These are phyloP conservation scores for Pleurotus citrinopileatus DNA, from an alignment of 768 basidiomycete species.

Conservation along the genomic window DNA sequence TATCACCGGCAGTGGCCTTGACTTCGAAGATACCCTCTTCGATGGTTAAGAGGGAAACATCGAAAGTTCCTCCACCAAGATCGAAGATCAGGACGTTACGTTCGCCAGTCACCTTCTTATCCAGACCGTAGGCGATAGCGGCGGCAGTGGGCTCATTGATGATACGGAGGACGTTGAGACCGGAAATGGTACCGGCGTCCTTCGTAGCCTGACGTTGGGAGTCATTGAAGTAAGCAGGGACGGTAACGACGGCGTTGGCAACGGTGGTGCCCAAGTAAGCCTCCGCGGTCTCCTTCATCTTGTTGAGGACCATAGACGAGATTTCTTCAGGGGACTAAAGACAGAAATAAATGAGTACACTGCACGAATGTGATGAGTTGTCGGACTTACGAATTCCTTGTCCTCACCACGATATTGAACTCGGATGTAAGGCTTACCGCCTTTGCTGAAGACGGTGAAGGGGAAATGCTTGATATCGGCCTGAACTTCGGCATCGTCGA, in stretches of 20 bases:
- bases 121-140: constrained; percentile 98
- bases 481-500: constrained; percentile 86
- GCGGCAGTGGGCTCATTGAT: constrained; percentile 99
- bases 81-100: constrained; percentile 99
- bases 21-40: constrained; percentile 98
- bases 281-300: constrained; percentile 99
- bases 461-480: constrained; percentile 89
- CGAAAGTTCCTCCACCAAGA: constrained; percentile 99
- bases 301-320: constrained; percentile 98
- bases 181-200: constrained; percentile 97
- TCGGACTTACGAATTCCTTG: constrained; percentile 81
- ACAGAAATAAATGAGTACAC: constrained; percentile 21
- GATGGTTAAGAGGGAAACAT: constrained; percentile 98
- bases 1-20: constrained; percentile 99
- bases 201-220: constrained; percentile 99
- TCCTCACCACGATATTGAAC: constrained; percentile 93
- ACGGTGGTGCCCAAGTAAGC: constrained; percentile 98
- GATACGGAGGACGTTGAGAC: constrained; percentile 99
- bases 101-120: constrained; percentile 91
- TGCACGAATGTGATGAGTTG: neutral
- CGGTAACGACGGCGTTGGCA: constrained; percentile 98
- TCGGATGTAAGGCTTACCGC: constrained; percentile 95
- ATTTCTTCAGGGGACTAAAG: constrained; percentile 89
- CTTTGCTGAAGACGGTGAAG: constrained; percentile 94
- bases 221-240: constrained; percentile 99